A percentile compares a stretch with the other conserved stretches of the same genome.
Conservation (phyloP, 331 rosid species). For the Malus hybrid region DNA sequence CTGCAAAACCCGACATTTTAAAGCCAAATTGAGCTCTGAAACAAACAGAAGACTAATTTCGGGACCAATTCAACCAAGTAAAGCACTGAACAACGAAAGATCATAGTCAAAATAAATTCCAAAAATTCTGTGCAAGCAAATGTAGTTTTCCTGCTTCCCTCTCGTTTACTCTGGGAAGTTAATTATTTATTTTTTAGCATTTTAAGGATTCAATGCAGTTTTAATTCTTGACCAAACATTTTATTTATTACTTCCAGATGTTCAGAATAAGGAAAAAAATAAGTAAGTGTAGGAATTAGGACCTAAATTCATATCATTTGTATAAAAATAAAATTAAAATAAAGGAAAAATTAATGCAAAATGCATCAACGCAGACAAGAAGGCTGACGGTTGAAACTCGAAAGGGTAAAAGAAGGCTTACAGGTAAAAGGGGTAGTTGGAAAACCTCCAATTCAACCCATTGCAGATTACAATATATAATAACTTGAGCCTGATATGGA, state of each 20-base stretch:
- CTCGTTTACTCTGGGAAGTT: neutral
- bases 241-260: neutral
- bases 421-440: slow-evolving; percentile 8
- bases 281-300: neutral
- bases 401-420: slow-evolving; percentile 19
- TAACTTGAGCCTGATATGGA: slow-evolving; percentile 12
- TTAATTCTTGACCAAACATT: neutral
- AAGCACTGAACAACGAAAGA: neutral
- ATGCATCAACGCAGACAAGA: slow-evolving; percentile 6
- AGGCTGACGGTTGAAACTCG: slow-evolving; percentile 11
- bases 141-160: neutral
- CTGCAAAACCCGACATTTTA: neutral
- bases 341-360: neutral
- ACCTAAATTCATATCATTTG: neutral
- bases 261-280: neutral
- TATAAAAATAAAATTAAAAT: neutral
- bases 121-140: neutral
- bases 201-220: neutral
- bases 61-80: neutral
- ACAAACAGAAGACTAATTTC: neutral
- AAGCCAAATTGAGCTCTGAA: neutral
- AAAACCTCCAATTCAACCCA: slow-evolving; percentile 33
- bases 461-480: slow-evolving; percentile 19
- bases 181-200: neutral
- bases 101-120: neutral